Conservation (phyloP, 164 flowering plant genomes). For the Cinnamomum chago region DNA sequence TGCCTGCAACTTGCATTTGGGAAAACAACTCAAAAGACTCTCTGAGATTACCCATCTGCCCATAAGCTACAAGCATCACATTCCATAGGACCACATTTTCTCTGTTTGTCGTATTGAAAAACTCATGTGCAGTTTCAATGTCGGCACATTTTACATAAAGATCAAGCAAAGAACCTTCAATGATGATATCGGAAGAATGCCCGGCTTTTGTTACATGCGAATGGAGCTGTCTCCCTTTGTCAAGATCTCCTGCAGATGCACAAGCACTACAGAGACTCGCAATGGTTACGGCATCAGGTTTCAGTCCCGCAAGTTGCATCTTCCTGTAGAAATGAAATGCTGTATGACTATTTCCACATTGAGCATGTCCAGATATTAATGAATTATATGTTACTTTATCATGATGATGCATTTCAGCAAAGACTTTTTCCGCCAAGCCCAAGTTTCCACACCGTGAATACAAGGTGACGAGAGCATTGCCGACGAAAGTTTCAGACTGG, state of each 20-base stretch:
- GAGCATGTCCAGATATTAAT: constrained; percentile 26
- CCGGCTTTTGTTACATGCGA: constrained; percentile 21
- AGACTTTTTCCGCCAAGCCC: constrained; percentile 19
- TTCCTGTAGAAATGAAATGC: constrained; percentile 20
- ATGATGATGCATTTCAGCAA: constrained; percentile 14
- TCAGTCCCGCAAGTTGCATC: constrained; percentile 25
- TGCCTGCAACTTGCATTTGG: constrained; percentile 22
- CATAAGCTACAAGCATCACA: constrained; percentile 32
- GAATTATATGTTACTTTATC: constrained; percentile 28
- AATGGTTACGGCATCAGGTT: constrained; percentile 24
- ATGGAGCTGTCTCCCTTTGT: constrained; percentile 24
- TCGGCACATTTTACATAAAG: constrained; percentile 25
- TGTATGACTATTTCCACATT: constrained; percentile 17
- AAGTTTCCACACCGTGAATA: constrained; percentile 18
- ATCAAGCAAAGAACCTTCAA: constrained; percentile 32
- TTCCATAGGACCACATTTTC: constrained; percentile 32
- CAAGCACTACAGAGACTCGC: constrained; percentile 28
- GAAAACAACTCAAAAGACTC: constrained; percentile 20
- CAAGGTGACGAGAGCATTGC: constrained; percentile 27
- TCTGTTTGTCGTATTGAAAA: constrained; percentile 16
- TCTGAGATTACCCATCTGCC: constrained; percentile 21
- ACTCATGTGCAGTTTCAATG: constrained; percentile 19
- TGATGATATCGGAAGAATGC: constrained; percentile 18
- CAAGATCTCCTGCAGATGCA: constrained; percentile 19
- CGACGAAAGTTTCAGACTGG: constrained; percentile 24